Evolutionary conservation across 2,329 filamentous ascomycete genomes (phyloP).

Genomic region (Penicillium oxalicum): DNA sequence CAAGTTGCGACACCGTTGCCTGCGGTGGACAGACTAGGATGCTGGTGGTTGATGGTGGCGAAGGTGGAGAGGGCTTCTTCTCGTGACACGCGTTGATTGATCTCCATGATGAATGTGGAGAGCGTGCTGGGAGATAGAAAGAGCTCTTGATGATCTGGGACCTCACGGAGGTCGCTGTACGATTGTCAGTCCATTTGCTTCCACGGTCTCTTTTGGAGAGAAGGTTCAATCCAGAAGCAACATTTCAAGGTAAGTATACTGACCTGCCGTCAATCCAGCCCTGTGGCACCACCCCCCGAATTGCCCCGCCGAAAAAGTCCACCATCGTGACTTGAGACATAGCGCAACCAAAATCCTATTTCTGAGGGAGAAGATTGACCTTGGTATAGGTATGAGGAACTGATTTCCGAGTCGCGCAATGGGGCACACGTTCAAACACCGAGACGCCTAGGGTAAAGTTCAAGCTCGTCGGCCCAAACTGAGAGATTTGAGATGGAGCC

Average conservation of each 20-base stretch:
- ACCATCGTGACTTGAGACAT: conserved; percentile 24
- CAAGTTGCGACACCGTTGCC: conserved; percentile 42
- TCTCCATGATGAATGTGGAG: conserved; percentile 83
- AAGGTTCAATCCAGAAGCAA: not conserved
- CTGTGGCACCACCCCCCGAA: conserved; percentile 28
- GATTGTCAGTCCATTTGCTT: conserved; percentile 8
- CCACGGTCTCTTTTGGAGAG: not conserved
- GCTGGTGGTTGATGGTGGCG: conserved; percentile 16
- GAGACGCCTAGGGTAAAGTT: too few relatives aligned
- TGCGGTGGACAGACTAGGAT: conserved; percentile 10
- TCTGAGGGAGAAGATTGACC: not conserved
- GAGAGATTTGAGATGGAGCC: too few relatives aligned
- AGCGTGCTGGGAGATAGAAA: conserved; percentile 79
- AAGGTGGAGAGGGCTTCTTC: conserved; percentile 23
- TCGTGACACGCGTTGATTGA: conserved; percentile 67
- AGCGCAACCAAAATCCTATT: not conserved
- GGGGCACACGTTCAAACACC: too few relatives aligned
- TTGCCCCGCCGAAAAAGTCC: conserved; percentile 33
- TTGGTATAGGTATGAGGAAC: too few relatives aligned
- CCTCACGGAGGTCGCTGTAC: conserved; percentile 31
- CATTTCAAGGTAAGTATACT: conserved; percentile 6
- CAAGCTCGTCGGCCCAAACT: too few relatives aligned
- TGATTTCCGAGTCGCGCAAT: not conserved
- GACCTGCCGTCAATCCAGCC: conserved; percentile 36
- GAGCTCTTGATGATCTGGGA: conserved; percentile 71